Evolutionary conservation across 2,329 filamentous ascomycete genomes (phyloP), one percentile per base, ranked within the genome.

Genomic region (Rachicladosporium sp.): DNA sequence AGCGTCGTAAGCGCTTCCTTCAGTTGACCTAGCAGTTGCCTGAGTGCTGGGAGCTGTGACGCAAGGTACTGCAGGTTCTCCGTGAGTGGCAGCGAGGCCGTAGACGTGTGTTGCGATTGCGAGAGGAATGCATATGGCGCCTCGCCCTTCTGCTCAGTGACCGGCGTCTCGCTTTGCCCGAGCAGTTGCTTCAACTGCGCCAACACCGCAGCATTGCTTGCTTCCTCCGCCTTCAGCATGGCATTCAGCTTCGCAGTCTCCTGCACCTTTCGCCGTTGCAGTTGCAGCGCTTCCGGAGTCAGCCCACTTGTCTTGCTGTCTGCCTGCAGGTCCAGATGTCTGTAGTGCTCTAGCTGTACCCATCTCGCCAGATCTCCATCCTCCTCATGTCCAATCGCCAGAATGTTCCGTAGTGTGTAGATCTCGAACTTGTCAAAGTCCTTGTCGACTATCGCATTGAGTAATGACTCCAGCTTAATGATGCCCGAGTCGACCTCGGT

Each of bases 271-370:
- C 77, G 73, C 38, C 87, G 74, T 46, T 91, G 75, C n/a, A 71
- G 63, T 42, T 77, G 76, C 38, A 95, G 72, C 12, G 74, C 74
- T 53, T 86, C 82, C 2, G 75, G 66, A 1, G 75, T 83, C 6
- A 75, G 77, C 32, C 62, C 59, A 48, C 62, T 53, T 40, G 56
- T 47, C 39, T 55, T 50, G 10, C 49, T 38, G 36, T 47, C 43
- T 27, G 23, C 23, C 23, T 27, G 23, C 31, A 57, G 36, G 40
- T 58, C 50, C 11, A 58, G 36, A 30, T 50, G 84, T 59, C 87
- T 77, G 64, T 98, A 95, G 68, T 96, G 89, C 35, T 75, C 74
- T 47, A 98, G 67, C 38, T 81, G 70, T 47, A 96, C 79, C 76
- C 82, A 95, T 42, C 76, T 73, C 52, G 82, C 66, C 35, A 80